Evolutionary conservation across 441 rosid genomes (phyloP).

Genomic region (Francoa sonchifolia): DNA sequence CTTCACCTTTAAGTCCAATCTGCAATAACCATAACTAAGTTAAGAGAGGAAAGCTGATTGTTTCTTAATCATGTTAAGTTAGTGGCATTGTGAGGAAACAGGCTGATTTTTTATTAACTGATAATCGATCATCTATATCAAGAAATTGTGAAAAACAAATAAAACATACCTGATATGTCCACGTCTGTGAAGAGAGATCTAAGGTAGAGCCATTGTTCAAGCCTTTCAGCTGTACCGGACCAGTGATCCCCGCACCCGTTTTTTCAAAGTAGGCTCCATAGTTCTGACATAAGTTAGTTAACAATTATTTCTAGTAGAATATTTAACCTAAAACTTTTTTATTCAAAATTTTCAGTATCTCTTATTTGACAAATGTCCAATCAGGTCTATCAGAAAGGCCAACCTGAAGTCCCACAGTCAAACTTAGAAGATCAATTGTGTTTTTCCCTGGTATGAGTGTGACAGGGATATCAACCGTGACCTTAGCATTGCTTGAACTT

Average conservation of each 20-base stretch:
- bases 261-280: slow-evolving; percentile 80
- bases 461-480: slow-evolving; percentile 49
- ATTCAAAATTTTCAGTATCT: no score
- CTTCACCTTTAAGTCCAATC: slow-evolving; percentile 93
- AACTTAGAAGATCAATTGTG: slow-evolving; percentile 69
- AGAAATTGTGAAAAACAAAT: neutral
- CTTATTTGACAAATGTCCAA: slow-evolving; percentile 5
- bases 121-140: no score
- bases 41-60: neutral
- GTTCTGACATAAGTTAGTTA: slow-evolving; percentile 60
- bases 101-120: no score
- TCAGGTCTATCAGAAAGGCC: slow-evolving; percentile 10
- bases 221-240: slow-evolving; percentile 68
- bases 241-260: slow-evolving; percentile 75
- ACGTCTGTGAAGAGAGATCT: slow-evolving; percentile 58
- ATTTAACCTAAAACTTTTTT: no score
- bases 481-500: slow-evolving; percentile 30
- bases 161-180: slow-evolving; percentile 80
- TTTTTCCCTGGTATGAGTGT: slow-evolving; percentile 54
- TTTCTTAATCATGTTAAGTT: neutral
- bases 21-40: slow-evolving; percentile 13
- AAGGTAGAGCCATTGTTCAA: slow-evolving; percentile 34
- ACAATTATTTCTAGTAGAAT: no score
- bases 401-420: slow-evolving; percentile 94
- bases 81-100: no score